Base-by-base conservation (phyloP, 2,329 filamentous ascomycete genomes). In the Dichotomopilus funicola region DNA sequence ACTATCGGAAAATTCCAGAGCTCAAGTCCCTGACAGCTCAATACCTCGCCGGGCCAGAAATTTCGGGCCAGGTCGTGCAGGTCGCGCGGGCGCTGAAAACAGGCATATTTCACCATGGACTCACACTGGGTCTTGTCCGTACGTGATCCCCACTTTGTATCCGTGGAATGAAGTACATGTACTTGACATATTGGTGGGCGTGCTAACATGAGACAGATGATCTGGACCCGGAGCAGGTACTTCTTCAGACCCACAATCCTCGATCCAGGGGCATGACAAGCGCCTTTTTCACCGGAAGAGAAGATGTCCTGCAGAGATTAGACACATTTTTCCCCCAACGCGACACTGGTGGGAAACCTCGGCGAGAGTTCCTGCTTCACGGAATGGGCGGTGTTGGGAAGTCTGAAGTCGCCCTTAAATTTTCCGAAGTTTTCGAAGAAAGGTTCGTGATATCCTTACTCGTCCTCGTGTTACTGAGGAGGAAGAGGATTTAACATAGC, bases 331-430 rank as follows among this genome's bases (percentile, higher is more conserved):
- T 65, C 34, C 47, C 13, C 2, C 56, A 35, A 5, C 51, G 60
- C 1, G 37, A 55, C 6, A 36, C 57, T 1, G 53, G 49, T 12
- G 54, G 49, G 1, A 44, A 35, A 3, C 53, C 57, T 0, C 37
- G 64, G 9, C 53, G 62, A 6, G 59, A 67, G 8, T 65, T 64
- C 13, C 49, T 67, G 10, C 54, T 69, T 1, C 54, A 64, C 33
- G 69, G 68, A 0, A 63, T 69, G 58, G 62, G 63, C 3, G 68
- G 69, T 4, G 60, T 64, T 0, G 67, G 69, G 0, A 71, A 71
- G 43, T 69, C 65, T 0, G 63, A 69, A n/a, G 67, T 69, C 4
- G 67, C 64, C 0, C 35, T 67, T 3, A 68, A 62, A 31, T 65
- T 67, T 5, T 44, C 58, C 0, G 64, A 69, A 8, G 37, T 43